These are phyloP conservation scores for Crepidotus variabilis DNA, from an alignment of 768 basidiomycete genomes.

Conservation along the genomic window DNA sequence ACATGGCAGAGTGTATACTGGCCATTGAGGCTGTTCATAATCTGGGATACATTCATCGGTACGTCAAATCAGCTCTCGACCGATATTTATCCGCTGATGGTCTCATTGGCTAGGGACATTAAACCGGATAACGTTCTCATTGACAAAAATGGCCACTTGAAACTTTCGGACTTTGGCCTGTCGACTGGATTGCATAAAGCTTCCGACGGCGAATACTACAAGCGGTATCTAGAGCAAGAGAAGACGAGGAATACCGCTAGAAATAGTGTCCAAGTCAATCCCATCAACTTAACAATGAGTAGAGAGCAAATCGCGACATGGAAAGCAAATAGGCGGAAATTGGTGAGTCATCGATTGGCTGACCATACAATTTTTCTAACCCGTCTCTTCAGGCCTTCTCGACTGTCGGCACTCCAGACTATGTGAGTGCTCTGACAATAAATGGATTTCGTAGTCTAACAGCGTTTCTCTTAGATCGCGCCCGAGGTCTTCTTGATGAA, in stretches of 20 bases:
- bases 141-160: conserved; percentile 94
- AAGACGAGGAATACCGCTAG: conserved; percentile 63
- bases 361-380: conserved; percentile 2
- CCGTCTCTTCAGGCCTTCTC: conserved; percentile 73
- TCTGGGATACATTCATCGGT: conserved; percentile 99
- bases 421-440: conserved; percentile 36
- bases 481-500: conserved; percentile 97
- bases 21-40: conserved; percentile 98
- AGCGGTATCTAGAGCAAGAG: conserved; percentile 80
- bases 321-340: conserved; percentile 96
- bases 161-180: conserved; percentile 96
- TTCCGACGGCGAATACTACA: conserved; percentile 92
- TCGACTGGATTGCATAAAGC: conserved; percentile 97
- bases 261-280: conserved; percentile 97
- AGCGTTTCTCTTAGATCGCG: conserved; percentile 69
- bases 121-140: conserved; percentile 99
- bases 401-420: conserved; percentile 69
- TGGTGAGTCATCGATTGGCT: conserved; percentile 44
- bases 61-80: conserved; percentile 18
- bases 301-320: conserved; percentile 97
- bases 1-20: conserved; percentile 97
- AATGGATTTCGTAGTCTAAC: neutral
- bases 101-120: conserved; percentile 67
- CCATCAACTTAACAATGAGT: conserved; percentile 96
- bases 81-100: conserved; percentile 1